Percentiles rank a stretch among this genome's conserved stretches.
Evolutionary conservation across 2,329 filamentous ascomycete genomes (phyloP).

Genomic region (Aspergillus flavus): DNA sequence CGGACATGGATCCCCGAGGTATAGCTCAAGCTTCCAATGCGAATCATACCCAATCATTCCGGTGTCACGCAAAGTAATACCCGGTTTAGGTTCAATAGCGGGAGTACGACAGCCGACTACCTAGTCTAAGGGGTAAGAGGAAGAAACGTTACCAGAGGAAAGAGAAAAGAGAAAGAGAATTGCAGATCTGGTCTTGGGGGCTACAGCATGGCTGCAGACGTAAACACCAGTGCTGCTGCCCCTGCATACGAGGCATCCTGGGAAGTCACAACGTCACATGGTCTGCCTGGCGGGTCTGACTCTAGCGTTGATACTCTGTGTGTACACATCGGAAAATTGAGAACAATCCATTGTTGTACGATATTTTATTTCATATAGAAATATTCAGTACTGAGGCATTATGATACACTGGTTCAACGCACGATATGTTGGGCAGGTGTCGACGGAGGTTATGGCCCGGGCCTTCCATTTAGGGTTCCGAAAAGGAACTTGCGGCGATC

Average conservation of each 20-base stretch:
- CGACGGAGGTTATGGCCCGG: neutral
- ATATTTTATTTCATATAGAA: neutral
- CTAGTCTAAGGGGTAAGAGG: neutral
- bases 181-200: neutral
- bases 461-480: slow-evolving; percentile 1
- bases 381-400: neutral
- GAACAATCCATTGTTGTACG: neutral
- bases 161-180: neutral
- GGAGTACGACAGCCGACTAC: neutral
- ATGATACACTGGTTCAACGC: neutral
- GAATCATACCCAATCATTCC: neutral
- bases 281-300: neutral
- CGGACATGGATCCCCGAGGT: neutral
- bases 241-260: slow-evolving; percentile 11
- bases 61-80: neutral
- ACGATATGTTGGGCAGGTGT: neutral
- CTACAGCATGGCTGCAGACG: neutral
- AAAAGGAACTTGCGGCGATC: neutral
- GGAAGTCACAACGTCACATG: neutral
- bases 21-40: neutral
- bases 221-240: slow-evolving; percentile 1
- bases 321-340: neutral
- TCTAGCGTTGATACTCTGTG: neutral
- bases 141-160: neutral
- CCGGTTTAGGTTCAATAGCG: slow-evolving; percentile 4